A percentile compares a stretch with the other conserved stretches of the same genome.
phyloP scores from a whole-genome alignment of 805 yeast genomes.

The Candida chauliodis region DNA sequence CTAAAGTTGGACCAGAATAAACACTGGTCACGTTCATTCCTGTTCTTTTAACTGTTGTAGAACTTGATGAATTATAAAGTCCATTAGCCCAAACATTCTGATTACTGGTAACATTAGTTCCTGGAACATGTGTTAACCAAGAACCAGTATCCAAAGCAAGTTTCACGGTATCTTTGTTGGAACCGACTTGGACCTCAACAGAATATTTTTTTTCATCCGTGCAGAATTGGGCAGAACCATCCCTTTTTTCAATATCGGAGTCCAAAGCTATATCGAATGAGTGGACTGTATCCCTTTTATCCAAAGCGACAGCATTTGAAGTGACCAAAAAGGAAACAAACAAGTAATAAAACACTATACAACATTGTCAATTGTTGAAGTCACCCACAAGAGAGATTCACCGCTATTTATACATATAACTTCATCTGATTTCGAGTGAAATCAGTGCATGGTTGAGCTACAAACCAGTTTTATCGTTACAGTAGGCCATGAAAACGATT shows the following conservation, averaged over 20 bases:
- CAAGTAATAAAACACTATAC: neutral
- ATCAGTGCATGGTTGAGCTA: neutral
- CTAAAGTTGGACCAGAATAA: neutral
- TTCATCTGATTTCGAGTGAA: neutral
- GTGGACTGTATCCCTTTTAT: neutral
- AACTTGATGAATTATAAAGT: neutral
- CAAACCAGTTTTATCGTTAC: too few relatives aligned
- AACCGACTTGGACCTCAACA: slow-evolving; percentile 15
- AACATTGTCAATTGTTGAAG: too few relatives aligned
- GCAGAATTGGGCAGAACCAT: neutral
- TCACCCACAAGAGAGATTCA: too few relatives aligned
- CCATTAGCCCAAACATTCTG: neutral
- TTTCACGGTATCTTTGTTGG: slow-evolving; percentile 14
- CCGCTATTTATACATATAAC: too few relatives aligned
- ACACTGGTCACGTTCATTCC: neutral
- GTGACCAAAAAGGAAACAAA: neutral
- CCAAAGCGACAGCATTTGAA: neutral
- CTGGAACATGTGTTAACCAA: slow-evolving; percentile 21
- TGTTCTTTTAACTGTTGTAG: slow-evolving; percentile 1
- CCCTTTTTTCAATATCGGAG: neutral
- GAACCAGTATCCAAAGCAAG: slow-evolving; percentile 16
- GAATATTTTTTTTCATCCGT: neutral
- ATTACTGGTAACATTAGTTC: neutral
- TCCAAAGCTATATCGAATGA: neutral
- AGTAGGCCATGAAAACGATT: too few relatives aligned